phyloP scores from a whole-genome alignment of 164 flowering plant genomes.

The Santalum album region DNA sequence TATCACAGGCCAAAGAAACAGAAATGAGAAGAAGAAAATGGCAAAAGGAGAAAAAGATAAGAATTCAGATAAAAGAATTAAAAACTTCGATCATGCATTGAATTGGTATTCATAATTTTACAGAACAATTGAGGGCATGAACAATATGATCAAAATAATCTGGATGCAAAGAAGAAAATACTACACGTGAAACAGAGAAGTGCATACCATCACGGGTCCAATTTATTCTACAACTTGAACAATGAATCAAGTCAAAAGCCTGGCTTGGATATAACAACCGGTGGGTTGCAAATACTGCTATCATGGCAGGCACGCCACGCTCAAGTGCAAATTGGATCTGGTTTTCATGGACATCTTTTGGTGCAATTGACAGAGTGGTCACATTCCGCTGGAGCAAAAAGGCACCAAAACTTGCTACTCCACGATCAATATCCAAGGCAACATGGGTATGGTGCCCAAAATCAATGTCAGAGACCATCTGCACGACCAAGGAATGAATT shows the following conservation, averaged over 20 bases:
- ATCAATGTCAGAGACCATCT: slow-evolving; percentile 71
- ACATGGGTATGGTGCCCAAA: slow-evolving; percentile 53
- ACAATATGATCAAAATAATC: background rate
- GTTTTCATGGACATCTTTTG: slow-evolving; percentile 75
- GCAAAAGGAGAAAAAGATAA: background rate
- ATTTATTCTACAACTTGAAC: slow-evolving; percentile 69
- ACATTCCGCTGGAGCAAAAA: slow-evolving; percentile 55
- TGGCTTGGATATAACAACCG: slow-evolving; percentile 68
- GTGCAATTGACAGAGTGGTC: slow-evolving; percentile 62
- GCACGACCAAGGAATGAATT: slow-evolving; percentile 7
- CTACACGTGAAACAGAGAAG: background rate
- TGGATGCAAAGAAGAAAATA: background rate
- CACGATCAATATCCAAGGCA: slow-evolving; percentile 69
- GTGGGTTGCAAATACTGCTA: slow-evolving; percentile 56
- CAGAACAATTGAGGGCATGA: background rate
- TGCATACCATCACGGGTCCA: slow-evolving; percentile 73
- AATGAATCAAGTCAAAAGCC: slow-evolving; percentile 78
- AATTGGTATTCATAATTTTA: background rate
- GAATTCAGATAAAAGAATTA: background rate
- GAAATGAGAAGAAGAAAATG: too few relatives aligned
- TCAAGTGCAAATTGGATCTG: slow-evolving; percentile 81
- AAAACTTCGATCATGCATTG: background rate
- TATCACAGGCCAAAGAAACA: slow-evolving; percentile 13
- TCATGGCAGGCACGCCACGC: slow-evolving; percentile 82
- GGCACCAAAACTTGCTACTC: slow-evolving; percentile 87